Base-by-base conservation (phyloP, 345 rosid genomes). In the Mallotus nudiflorus region DNA sequence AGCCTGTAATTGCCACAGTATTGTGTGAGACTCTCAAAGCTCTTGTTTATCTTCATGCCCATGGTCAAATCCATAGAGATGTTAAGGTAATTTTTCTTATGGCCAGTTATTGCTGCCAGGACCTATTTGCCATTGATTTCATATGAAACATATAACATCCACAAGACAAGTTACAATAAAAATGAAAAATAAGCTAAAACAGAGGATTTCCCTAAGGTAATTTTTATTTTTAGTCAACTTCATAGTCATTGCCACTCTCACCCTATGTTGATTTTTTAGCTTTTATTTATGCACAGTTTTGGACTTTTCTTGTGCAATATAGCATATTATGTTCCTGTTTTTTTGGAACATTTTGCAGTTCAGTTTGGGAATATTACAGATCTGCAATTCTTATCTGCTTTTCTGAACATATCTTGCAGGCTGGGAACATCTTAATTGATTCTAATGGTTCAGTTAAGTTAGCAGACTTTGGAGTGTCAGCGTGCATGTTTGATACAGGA, bases 401-500 rank as follows among this genome's bases (percentile, higher is more conserved):
- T n/a, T 68, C 62, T 39, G 27, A 50, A 48, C 48, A 54, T 70
- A 25, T 45, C 12, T 79, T 82, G 78, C 88, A 95, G 99, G 94
- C 99, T 77, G 97, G 97, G 58, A 95, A 95, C 71, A 90, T 95
- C 78, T 85, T 95, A 73, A 59, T 95, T 78, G 91, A 92, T 82
- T 74, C 83, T 66, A 83, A 80, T 77, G 99, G 99, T 71, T 67
- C 88, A 28, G 88, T 95, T 76, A 95, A 87, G 91, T 78, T 95
- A 75, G 99, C 97, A 27, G 99, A 95, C 81, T 95, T 92, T 77
- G 97, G 99, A 49, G 99, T 95, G 63, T 95, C 97, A 59, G 97
- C 97, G 50, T 89, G 97, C 88, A 89, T 95, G 97, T 95, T 92
- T 85, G 97, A 95, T 80, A 78, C 96, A 9, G 99, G 99, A 78